These are phyloP conservation scores for Narthecium ossifragum DNA, from an alignment of 106 monocot genomes.

Conservation along the genomic window DNA sequence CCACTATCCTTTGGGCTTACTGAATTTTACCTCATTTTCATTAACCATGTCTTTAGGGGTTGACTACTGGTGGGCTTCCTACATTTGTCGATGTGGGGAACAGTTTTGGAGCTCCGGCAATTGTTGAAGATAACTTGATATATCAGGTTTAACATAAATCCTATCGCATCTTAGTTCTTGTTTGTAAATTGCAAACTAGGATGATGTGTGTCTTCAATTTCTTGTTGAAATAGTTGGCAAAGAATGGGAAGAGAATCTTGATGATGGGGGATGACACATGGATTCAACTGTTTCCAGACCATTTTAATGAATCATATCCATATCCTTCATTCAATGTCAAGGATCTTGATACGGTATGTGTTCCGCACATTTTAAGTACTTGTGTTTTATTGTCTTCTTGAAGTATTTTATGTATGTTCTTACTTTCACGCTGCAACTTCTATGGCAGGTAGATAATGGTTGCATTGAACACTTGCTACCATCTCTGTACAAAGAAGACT, in stretches of 20 bases:
- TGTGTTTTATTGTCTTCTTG: background rate
- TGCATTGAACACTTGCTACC: slow-evolving; percentile 74
- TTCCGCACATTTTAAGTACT: background rate
- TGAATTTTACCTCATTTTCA: too few relatives aligned
- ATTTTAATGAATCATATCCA: slow-evolving; percentile 66
- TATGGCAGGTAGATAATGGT: slow-evolving; percentile 76
- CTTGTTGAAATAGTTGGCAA: slow-evolving; percentile 39
- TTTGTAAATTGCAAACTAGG: slow-evolving; percentile 1
- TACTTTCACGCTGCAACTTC: background rate
- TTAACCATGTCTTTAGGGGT: slow-evolving; percentile 48
- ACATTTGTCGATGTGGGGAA: slow-evolving; percentile 98
- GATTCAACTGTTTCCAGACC: slow-evolving; percentile 85
- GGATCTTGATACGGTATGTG: slow-evolving; percentile 95
- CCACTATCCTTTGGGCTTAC: too few relatives aligned
- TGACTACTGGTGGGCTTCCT: slow-evolving; percentile 97
- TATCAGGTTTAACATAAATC: slow-evolving; percentile 91
- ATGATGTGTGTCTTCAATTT: slow-evolving; percentile 1
- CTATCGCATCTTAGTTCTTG: too few relatives aligned
- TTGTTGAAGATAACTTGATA: slow-evolving; percentile 89
- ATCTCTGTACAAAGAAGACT: slow-evolving; percentile 74
- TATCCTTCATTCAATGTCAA: slow-evolving; percentile 99
- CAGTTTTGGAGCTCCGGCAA: slow-evolving; percentile 98
- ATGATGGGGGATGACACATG: slow-evolving; percentile 99
- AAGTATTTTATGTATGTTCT: too few relatives aligned
- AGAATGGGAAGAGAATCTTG: slow-evolving; percentile 83